Conservation (phyloP, 495 filamentous ascomycete genomes). For the Tuber aestivum region DNA sequence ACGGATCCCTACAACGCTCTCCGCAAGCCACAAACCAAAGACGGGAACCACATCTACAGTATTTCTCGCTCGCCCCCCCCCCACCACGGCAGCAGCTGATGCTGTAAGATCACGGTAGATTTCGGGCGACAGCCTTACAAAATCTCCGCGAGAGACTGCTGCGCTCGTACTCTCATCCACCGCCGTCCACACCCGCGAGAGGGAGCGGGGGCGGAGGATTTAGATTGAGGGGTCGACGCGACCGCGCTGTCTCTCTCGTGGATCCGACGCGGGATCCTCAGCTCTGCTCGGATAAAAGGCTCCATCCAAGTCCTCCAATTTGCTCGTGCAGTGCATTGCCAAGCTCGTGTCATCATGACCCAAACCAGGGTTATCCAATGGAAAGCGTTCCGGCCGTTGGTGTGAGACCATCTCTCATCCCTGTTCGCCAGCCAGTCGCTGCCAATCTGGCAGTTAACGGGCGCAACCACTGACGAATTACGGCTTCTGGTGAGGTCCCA, state of each 20-base stretch:
- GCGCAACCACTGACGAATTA: background rate
- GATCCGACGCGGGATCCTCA: background rate
- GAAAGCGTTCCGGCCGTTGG: background rate
- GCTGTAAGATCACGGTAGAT: background rate
- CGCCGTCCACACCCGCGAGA: background rate
- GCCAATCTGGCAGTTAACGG: slow-evolving; percentile 5
- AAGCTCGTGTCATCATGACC: slow-evolving; percentile 2
- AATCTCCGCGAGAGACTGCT: background rate
- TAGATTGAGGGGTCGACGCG: background rate
- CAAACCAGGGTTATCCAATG: background rate
- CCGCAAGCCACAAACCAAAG: slow-evolving; percentile 24
- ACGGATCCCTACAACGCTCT: slow-evolving; percentile 16
- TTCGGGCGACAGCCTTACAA: background rate
- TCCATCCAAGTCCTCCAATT: background rate
- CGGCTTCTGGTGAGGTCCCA: background rate
- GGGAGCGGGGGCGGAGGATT: background rate
- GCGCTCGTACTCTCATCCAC: background rate
- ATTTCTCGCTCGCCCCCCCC: slow-evolving; percentile 5
- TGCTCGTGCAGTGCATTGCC: background rate
- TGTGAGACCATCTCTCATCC: slow-evolving; percentile 1
- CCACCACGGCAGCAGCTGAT: background rate
- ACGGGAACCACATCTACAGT: background rate
- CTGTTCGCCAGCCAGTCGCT: background rate
- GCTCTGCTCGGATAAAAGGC: background rate
- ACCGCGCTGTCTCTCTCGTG: background rate